Percentiles rank a stretch among this genome's conserved stretches.
phyloP scores from a whole-genome alignment of 176 grass and related monocot genomes.

The Avena eriantha region DNA sequence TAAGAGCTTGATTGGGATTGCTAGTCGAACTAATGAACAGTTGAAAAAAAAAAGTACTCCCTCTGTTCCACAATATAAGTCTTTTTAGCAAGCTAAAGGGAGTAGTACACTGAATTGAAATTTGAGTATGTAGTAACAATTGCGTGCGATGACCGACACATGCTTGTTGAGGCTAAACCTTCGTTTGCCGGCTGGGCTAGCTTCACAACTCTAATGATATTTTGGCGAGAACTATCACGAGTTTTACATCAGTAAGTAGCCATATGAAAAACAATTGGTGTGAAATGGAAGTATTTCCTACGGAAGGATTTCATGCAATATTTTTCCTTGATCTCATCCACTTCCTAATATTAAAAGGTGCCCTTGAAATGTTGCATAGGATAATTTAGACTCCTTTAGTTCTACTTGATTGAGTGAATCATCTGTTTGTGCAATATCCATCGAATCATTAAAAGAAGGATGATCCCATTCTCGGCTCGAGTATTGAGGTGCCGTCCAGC shows the following conservation, averaged over 20 bases:
- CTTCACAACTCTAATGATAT: slow-evolving; percentile 8
- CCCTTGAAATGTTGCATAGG: slow-evolving; percentile 3
- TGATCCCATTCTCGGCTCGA: not conserved
- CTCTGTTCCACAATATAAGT: no score
- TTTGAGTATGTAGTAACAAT: not conserved
- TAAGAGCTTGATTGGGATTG: not conserved
- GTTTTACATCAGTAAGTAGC: not conserved
- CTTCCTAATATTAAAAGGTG: not conserved
- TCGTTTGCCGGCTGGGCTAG: not conserved
- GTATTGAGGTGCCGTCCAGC: not conserved
- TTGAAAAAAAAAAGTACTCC: not conserved
- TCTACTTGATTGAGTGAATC: slow-evolving; percentile 16
- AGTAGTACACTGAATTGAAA: not conserved
- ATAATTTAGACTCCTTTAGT: not conserved
- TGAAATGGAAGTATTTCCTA: not conserved
- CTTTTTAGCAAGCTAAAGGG: no score
- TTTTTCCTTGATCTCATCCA: slow-evolving; percentile 1
- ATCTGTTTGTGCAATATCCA: slow-evolving; percentile 12
- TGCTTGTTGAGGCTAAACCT: slow-evolving; percentile 5
- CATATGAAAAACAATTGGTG: not conserved
- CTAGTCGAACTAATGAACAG: not conserved
- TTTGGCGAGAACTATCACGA: slow-evolving; percentile 1
- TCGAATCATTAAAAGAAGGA: slow-evolving; percentile 14
- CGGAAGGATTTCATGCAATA: not conserved
- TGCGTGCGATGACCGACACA: not conserved